Evolutionary conservation across 148 eudicot species (phyloP).

Genomic region (Drosera capensis): DNA sequence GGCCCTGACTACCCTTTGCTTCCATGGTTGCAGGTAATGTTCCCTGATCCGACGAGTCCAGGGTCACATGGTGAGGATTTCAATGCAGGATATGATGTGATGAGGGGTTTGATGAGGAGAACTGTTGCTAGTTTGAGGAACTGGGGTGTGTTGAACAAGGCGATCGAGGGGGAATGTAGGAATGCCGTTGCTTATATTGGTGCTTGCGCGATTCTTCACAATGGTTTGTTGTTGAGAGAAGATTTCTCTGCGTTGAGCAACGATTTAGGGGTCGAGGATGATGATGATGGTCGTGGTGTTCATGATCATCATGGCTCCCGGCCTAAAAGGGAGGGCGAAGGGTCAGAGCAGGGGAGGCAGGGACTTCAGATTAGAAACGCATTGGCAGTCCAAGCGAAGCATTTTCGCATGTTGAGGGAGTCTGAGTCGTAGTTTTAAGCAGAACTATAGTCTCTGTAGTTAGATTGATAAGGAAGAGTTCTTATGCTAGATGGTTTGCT

Average conservation of each 20-base stretch:
- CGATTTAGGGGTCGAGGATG: slow-evolving; percentile 11
- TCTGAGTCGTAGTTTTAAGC: too few species aligned
- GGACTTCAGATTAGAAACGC: slow-evolving; percentile 29
- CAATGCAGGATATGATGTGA: slow-evolving; percentile 18
- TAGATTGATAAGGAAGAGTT: too few species aligned
- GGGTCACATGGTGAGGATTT: slow-evolving; percentile 36
- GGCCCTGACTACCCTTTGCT: slow-evolving; percentile 60
- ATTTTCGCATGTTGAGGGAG: background rate
- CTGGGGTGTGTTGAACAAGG: slow-evolving; percentile 65
- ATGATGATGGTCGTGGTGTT: too few species aligned
- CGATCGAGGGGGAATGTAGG: slow-evolving; percentile 44
- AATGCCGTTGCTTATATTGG: slow-evolving; percentile 67
- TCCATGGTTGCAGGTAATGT: slow-evolving; percentile 61
- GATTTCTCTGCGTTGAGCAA: slow-evolving; percentile 52
- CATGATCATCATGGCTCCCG: slow-evolving; percentile 11
- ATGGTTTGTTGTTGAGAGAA: slow-evolving; percentile 64
- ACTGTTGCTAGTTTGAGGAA: slow-evolving; percentile 52
- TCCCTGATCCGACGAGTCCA: slow-evolving; percentile 19
- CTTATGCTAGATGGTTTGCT: too few species aligned
- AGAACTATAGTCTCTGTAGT: too few species aligned
- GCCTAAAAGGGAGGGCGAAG: slow-evolving; percentile 6
- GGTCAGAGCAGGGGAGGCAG: slow-evolving; percentile 14
- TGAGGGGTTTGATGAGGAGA: slow-evolving; percentile 23
- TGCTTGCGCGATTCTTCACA: slow-evolving; percentile 83
- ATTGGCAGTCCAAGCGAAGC: slow-evolving; percentile 37